Evolutionary conservation across 2,329 filamentous ascomycete species (phyloP).

Genomic region (Arthrocladium fulminans): DNA sequence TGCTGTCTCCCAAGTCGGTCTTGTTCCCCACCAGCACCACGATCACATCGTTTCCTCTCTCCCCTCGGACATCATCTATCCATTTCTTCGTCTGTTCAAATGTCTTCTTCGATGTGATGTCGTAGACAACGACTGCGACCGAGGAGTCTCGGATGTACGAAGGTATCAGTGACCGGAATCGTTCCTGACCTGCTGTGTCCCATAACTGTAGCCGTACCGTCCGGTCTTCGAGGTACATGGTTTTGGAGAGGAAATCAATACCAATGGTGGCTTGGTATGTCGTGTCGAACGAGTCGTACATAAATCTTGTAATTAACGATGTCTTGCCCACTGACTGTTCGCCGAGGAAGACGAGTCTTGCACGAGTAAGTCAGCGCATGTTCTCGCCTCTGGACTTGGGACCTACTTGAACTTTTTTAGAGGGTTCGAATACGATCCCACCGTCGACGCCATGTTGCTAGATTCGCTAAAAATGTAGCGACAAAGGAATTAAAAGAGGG

Average conservation of each 20-base stretch:
- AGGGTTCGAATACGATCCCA: slow-evolving; percentile 93
- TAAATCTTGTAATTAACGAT: slow-evolving; percentile 95
- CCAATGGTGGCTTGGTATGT: slow-evolving; percentile 99
- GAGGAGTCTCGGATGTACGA: slow-evolving; percentile 98
- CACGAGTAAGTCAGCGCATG: slow-evolving; percentile 24
- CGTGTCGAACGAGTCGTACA: slow-evolving; percentile 99
- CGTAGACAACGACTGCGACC: slow-evolving; percentile 96
- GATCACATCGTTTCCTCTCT: slow-evolving; percentile 96
- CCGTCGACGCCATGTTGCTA: slow-evolving; percentile 61
- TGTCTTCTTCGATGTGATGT: slow-evolving; percentile 93
- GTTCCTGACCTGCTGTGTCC: slow-evolving; percentile 96
- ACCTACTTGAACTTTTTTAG: slow-evolving; percentile 99
- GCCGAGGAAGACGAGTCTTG: slow-evolving; percentile 88
- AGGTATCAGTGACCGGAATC: slow-evolving; percentile 92
- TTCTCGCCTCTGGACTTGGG: background rate
- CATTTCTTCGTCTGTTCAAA: slow-evolving; percentile 99
- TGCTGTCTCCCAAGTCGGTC: slow-evolving; percentile 88
- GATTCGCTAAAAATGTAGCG: too few species aligned
- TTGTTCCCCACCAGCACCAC: slow-evolving; percentile 98
- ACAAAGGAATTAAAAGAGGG: too few species aligned
- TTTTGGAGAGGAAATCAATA: slow-evolving; percentile 99
- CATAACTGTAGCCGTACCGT: slow-evolving; percentile 95
- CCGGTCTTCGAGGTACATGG: slow-evolving; percentile 98
- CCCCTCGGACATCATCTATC: slow-evolving; percentile 95
- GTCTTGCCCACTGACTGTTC: slow-evolving; percentile 99